These are phyloP conservation scores for Dendrocalamus sinicus DNA, from an alignment of 176 grass and related monocot species.

Conservation along the genomic window DNA sequence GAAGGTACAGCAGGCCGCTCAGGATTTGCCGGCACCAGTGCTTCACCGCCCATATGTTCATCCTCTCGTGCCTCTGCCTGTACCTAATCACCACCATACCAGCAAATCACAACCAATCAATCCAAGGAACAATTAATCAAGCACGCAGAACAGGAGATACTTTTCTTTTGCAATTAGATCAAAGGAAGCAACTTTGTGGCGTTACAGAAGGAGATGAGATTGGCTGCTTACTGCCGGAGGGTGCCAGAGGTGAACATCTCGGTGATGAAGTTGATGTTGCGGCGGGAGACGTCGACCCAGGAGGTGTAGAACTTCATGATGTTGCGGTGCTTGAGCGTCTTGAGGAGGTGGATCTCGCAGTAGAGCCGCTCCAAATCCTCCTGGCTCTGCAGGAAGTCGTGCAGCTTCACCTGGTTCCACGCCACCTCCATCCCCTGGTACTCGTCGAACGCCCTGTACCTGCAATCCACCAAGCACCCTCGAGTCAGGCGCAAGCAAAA, in stretches of 20 bases:
- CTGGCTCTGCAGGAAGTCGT: slow-evolving; percentile 83
- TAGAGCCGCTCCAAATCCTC: slow-evolving; percentile 91
- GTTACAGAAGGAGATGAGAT: background rate
- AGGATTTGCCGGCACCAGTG: slow-evolving; percentile 95
- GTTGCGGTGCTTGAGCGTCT: slow-evolving; percentile 93
- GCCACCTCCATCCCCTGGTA: slow-evolving; percentile 96
- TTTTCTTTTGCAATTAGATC: background rate
- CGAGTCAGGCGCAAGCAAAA: slow-evolving; percentile 24
- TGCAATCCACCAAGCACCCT: slow-evolving; percentile 21
- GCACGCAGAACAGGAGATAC: background rate
- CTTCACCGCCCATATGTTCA: slow-evolving; percentile 93
- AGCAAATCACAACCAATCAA: slow-evolving; percentile 14
- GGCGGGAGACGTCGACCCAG: slow-evolving; percentile 80
- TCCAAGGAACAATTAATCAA: slow-evolving; percentile 34
- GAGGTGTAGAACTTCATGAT: slow-evolving; percentile 97
- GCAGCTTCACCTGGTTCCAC: slow-evolving; percentile 97
- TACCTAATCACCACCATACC: slow-evolving; percentile 63
- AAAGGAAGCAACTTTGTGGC: slow-evolving; percentile 26
- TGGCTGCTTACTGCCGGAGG: slow-evolving; percentile 76
- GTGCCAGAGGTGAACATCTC: slow-evolving; percentile 99
- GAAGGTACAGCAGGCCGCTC: slow-evolving; percentile 79
- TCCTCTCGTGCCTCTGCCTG: slow-evolving; percentile 68
- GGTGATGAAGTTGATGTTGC: slow-evolving; percentile 99
- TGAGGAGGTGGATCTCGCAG: slow-evolving; percentile 98
- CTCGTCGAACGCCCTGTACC: slow-evolving; percentile 91